A percentile compares a stretch with the other conserved stretches of the same genome.
phyloP scores from a whole-genome alignment of 106 monocot genomes.

The Dioscorea alata region DNA sequence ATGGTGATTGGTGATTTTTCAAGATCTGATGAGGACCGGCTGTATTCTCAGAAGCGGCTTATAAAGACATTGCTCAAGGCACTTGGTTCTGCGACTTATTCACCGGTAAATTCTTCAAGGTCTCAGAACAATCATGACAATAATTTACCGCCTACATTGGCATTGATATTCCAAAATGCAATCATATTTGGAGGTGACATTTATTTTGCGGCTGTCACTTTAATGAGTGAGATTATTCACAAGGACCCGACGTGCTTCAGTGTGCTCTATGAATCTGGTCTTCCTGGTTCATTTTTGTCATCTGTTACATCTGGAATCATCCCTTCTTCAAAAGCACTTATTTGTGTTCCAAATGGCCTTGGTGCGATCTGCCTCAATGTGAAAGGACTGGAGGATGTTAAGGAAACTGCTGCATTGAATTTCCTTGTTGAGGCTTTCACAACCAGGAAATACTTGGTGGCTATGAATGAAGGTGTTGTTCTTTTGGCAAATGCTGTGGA shows the following conservation, averaged over 20 bases:
- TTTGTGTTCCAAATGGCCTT: conserved; percentile 93
- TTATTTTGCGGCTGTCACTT: conserved; percentile 94
- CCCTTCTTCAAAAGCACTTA: conserved; percentile 88
- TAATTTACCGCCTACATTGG: conserved; percentile 58
- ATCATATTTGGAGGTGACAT: conserved; percentile 89
- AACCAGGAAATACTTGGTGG: conserved; percentile 79
- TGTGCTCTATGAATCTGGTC: conserved; percentile 59
- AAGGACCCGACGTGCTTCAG: conserved; percentile 93
- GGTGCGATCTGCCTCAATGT: conserved; percentile 92
- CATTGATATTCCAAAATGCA: conserved; percentile 75
- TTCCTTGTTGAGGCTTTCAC: conserved; percentile 87
- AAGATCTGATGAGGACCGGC: conserved; percentile 58
- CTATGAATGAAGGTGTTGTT: conserved; percentile 99
- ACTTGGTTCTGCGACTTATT: conserved; percentile 86
- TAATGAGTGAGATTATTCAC: conserved; percentile 99
- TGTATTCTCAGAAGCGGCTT: conserved; percentile 81
- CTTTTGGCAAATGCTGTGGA: conserved; percentile 96
- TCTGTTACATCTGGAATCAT: conserved; percentile 74
- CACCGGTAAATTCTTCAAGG: conserved; percentile 80
- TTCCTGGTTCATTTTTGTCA: conserved; percentile 81
- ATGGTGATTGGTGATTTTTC: conserved; percentile 44
- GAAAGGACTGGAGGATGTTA: conserved; percentile 87
- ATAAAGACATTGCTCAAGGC: conserved; percentile 92
- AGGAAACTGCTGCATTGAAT: conserved; percentile 51
- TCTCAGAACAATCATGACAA: conserved; percentile 58